A percentile compares a stretch with the other conserved stretches of the same genome.
Evolutionary conservation across 78 protist species (phyloP).

Genomic region (Dictyostelium capitatum): DNA sequence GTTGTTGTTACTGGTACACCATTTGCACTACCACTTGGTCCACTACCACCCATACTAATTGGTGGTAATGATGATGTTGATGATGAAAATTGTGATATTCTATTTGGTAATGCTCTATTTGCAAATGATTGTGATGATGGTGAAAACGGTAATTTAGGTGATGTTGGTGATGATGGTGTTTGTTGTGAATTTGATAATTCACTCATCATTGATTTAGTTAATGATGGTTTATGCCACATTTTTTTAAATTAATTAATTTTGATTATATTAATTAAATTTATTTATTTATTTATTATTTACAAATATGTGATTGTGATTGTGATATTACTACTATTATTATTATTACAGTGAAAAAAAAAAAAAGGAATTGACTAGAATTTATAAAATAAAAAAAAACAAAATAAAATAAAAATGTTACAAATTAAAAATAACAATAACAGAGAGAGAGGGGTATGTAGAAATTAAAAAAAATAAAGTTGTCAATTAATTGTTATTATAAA

Average conservation of each 20-base stretch:
- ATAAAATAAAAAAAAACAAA: too few relatives aligned
- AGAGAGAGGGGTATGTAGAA: too few relatives aligned
- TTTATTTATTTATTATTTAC: not conserved
- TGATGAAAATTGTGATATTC: conserved; percentile 4
- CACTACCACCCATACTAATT: not conserved
- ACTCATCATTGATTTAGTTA: conserved; percentile 3
- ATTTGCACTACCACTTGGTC: too few relatives aligned
- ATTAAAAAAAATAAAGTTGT: too few relatives aligned
- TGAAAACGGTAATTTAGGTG: not conserved
- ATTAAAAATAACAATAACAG: too few relatives aligned
- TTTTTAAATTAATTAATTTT: not conserved
- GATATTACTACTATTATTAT: not conserved
- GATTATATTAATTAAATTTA: not conserved
- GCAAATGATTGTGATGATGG: conserved; percentile 18
- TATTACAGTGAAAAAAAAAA: not conserved
- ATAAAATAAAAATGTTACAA: too few relatives aligned
- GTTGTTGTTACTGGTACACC: not conserved
- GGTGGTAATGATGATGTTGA: conserved; percentile 6
- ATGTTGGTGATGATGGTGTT: not conserved
- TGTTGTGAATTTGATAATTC: not conserved
- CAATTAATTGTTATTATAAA: too few relatives aligned
- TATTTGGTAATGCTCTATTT: not conserved
- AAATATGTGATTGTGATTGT: not conserved
- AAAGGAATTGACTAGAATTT: not conserved
- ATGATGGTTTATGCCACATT: conserved; percentile 25